Base-by-base conservation (phyloP, 371 early-diverging fungal species). In the Mortierella polycephala region DNA sequence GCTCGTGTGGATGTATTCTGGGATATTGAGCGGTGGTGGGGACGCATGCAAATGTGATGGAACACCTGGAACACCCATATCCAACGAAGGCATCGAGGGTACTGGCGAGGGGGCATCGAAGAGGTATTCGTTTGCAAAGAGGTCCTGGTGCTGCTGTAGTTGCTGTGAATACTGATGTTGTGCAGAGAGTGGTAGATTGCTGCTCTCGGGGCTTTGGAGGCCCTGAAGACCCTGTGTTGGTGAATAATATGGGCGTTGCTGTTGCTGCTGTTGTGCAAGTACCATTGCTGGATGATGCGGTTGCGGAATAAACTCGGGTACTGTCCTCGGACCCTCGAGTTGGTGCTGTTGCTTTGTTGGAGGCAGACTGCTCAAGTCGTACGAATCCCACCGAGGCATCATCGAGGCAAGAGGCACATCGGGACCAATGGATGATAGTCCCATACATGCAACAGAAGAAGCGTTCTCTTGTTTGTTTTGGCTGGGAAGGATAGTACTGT, bases 71-170 rank as follows among this genome's bases (percentile, higher is more conserved):
- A 71, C 50, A 30, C 63, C 63, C 18, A 79, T 41, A 42, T 79
- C 79, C 13, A 76, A 21, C 5, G 71, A 61, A 12, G 77, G 64
- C 77, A 79, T 64, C 2, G 79, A 69, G 0, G 79, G 72, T 12
- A 79, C 79, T 23, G 79, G 79, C 16, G 79, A 79, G n/a, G 79
- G 73, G 8, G 79, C 69, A 72, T 79, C 79, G 52, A 79, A 68
- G 12, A 67, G 41, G 53, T 64, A 71, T 14, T 71, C 64, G 51
- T 57, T 64, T 16, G 62, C 46, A 50, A 71, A 66, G 42, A 66
- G 50, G 4, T 71, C 64, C 9, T 54, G 60, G 5, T 61, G 53
- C 16, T 57, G 51, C 18, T 62, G 63, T 8, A 12, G 57, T 20
- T 60, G 57, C 40, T 59, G 54, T 65, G 61, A 62, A n/a, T 62